These are phyloP conservation scores for Plasmodium knowlesi DNA, from an alignment of 169 alveolate genomes.

Conservation along the genomic window DNA sequence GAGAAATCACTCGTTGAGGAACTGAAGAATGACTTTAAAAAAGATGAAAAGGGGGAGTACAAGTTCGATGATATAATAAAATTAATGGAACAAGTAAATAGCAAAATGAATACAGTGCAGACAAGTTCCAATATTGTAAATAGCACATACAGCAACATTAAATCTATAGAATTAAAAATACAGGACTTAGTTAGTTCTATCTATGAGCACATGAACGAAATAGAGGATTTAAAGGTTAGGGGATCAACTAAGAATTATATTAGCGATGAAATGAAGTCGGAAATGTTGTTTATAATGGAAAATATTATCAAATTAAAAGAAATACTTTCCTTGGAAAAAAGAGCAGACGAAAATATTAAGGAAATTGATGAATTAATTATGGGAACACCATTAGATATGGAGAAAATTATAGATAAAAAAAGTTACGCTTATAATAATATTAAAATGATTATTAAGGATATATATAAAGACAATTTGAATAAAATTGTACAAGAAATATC, in stretches of 20 bases:
- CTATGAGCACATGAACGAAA: not conserved
- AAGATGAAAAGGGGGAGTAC: not conserved
- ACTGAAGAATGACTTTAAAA: not conserved
- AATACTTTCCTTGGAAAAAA: not conserved
- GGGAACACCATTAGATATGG: not conserved
- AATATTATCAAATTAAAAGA: conserved; percentile 6
- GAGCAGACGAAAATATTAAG: not conserved
- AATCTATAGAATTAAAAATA: not conserved
- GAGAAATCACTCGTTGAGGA: conserved; percentile 11
- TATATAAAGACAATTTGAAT: not conserved
- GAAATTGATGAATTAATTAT: not conserved
- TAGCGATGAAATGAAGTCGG: not conserved
- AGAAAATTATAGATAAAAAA: conserved; percentile 15
- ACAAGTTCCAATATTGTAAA: not conserved
- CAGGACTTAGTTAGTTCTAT: not conserved
- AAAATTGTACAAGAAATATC: not conserved
- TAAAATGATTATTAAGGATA: not conserved
- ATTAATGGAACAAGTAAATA: conserved; percentile 4
- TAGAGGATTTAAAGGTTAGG: not conserved
- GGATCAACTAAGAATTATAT: not conserved
- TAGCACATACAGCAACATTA: not conserved
- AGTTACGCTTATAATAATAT: not conserved
- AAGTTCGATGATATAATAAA: not conserved
- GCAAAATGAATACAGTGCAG: not conserved
- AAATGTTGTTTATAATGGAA: conserved; percentile 18